Evolutionary conservation across 495 filamentous ascomycete species (phyloP), one percentile per base, ranked within the genome.

Genomic region (Hypomontagnella monticulosa): DNA sequence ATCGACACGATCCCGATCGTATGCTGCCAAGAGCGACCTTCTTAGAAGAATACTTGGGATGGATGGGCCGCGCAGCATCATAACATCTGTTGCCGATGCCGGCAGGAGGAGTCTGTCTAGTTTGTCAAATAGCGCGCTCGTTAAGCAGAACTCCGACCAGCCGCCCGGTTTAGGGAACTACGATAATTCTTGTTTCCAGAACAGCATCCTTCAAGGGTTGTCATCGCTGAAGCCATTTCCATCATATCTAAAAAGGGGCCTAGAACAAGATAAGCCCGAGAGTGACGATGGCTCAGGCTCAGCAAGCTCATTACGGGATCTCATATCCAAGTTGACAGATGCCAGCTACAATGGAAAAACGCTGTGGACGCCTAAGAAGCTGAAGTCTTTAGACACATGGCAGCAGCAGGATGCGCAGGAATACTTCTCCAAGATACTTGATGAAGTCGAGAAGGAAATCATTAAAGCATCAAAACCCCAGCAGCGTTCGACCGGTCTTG

Each of bases 341-440:
- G 72, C 83, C 2, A 72, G 76, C 18, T 91, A 89, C 69, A 84
- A 88, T 63, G 91, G 91, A 32, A 82, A 80, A 66, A 87, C 84
- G 37, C 78, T 96, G 8, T 95, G 91, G 91, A 91, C 91, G 14
- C 90, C 90, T 0, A 74, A 84, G 2, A 86, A 88, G 55, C 72
- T 97, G 11, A 95, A 95, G 71, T 90, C 85, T 10, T 92, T 97
- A 88, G 93, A 88, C 71, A 94, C 89, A 44, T 95, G 90, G 88
- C 89, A 97, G 73, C 96, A 99, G 70, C 96, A 99, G 71, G 96
- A 99, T 79, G 96, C 96, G 4, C 96, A 99, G 75, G 96, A 99
- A 74, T 99, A 97, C 72, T 97, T 91, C 55, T 92, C 93, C 14
- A 96, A 93, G 67, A 78, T 99, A 19, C 80, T 97, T 54, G 91